These are phyloP conservation scores for Geotrichum carabidarum DNA, from an alignment of 1,139 yeast genomes.

Conservation along the genomic window DNA sequence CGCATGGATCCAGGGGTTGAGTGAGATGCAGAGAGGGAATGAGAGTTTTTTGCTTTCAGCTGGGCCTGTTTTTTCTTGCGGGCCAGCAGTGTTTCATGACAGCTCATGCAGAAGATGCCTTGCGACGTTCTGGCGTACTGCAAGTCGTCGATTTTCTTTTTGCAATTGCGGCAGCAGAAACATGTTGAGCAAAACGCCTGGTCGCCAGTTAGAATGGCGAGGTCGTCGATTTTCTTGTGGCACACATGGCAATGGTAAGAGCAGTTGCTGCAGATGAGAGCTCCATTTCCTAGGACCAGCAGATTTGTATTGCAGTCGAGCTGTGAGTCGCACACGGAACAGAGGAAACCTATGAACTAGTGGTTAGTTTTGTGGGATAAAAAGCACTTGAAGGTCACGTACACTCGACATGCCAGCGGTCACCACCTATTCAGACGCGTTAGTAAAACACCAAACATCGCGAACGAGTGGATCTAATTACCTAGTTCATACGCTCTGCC, in stretches of 20 bases:
- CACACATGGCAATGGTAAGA: constrained; percentile 86
- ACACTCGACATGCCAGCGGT: constrained; percentile 83
- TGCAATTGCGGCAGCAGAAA: constrained; percentile 87
- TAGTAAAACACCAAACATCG: constrained; percentile 3
- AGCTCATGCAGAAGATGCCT: constrained; percentile 88
- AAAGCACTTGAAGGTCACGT: not conserved
- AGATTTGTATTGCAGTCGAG: constrained; percentile 86
- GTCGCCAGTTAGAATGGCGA: constrained; percentile 92
- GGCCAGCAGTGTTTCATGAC: constrained; percentile 81
- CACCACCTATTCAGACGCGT: constrained; percentile 56
- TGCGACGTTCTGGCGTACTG: constrained; percentile 90
- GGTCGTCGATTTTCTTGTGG: constrained; percentile 82
- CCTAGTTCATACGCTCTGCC: constrained; percentile 43
- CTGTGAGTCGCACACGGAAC: constrained; percentile 73
- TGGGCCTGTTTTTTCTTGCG: constrained; percentile 41
- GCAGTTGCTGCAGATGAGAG: constrained; percentile 83
- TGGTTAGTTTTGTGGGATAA: not conserved
- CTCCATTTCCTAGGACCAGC: constrained; percentile 87
- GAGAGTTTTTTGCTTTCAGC: constrained; percentile 11
- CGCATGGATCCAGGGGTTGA: constrained; percentile 10
- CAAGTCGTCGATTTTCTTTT: constrained; percentile 79
- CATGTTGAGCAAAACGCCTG: constrained; percentile 92
- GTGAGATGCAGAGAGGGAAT: not conserved
- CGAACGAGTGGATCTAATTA: constrained; percentile 18
- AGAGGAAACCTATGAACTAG: constrained; percentile 49